Conservation (phyloP, 306 rosid genomes). For the Dicorynia guianensis region DNA sequence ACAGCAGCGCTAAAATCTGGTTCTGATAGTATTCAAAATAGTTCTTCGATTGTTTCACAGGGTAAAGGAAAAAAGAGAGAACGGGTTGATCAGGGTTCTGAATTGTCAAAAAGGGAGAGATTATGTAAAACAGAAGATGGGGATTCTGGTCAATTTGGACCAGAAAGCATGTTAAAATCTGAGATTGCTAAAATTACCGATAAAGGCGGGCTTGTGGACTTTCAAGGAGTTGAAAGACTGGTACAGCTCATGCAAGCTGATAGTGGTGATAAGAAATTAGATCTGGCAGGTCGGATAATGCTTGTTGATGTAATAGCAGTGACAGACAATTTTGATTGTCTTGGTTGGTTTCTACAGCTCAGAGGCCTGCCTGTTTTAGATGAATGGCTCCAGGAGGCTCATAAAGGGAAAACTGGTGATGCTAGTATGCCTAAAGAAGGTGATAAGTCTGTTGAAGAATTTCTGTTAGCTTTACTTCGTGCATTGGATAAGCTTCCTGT, state of each 20-base stretch:
- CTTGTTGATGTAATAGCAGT: constrained; percentile 81
- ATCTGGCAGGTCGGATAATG: constrained; percentile 73
- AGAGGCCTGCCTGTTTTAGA: constrained; percentile 81
- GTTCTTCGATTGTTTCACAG: constrained; percentile 68
- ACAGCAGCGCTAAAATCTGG: constrained; percentile 74
- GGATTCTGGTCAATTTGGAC: constrained; percentile 68
- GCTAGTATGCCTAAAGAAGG: constrained; percentile 58
- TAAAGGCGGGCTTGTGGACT: constrained; percentile 83
- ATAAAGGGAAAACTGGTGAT: constrained; percentile 80
- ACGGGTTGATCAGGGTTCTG: constrained; percentile 76
- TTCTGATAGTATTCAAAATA: constrained; percentile 77
- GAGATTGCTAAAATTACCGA: constrained; percentile 87
- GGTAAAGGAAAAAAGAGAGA: constrained; percentile 90
- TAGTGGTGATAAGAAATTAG: constrained; percentile 70
- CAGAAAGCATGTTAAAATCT: constrained; percentile 65
- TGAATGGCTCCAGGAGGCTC: constrained; percentile 95
- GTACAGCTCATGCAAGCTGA: constrained; percentile 85
- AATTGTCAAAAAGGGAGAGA: constrained; percentile 78
- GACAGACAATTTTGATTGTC: constrained; percentile 81
- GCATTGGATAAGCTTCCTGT: constrained; percentile 95
- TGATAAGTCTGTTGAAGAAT: constrained; percentile 85
- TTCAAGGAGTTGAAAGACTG: constrained; percentile 74
- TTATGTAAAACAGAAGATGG: constrained; percentile 69
- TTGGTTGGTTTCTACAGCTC: constrained; percentile 72
- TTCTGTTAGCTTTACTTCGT: constrained; percentile 79